Percentiles rank a stretch among this genome's conserved stretches.
Evolutionary conservation across 345 rosid species (phyloP).

Genomic region (Garcia nutans): DNA sequence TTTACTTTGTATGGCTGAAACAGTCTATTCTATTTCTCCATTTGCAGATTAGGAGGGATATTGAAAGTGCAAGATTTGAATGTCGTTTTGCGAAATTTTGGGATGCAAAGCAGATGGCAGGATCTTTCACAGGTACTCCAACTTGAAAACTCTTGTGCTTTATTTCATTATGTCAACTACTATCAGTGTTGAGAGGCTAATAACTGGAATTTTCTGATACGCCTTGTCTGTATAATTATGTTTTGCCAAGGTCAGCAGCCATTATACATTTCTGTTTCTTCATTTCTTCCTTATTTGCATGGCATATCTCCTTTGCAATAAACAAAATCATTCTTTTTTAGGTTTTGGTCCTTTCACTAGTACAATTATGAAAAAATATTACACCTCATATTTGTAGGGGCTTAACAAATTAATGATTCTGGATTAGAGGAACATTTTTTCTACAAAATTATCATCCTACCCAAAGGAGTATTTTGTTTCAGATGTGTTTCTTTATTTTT

Average conservation of each 20-base stretch:
- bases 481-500: neutral
- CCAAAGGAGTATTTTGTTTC: neutral
- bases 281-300: neutral
- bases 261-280: neutral
- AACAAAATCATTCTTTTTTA: too few species aligned
- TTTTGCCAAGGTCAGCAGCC: neutral
- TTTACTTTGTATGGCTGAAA: neutral
- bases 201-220: neutral
- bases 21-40: neutral
- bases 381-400: neutral
- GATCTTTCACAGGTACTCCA: constrained; percentile 64
- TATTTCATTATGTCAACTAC: neutral
- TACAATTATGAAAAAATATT: neutral
- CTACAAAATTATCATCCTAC: neutral
- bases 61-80: constrained; percentile 85
- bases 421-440: neutral
- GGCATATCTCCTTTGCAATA: neutral
- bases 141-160: constrained; percentile 5
- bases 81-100: constrained; percentile 66
- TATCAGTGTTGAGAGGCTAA: constrained; percentile 5
- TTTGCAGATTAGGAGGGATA: constrained; percentile 45
- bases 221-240: neutral
- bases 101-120: constrained; percentile 56
- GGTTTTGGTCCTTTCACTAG: neutral
- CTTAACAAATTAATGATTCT: neutral